These are phyloP conservation scores for Torulaspora pretoriensis DNA, from an alignment of 1,139 yeast species.

Conservation along the genomic window DNA sequence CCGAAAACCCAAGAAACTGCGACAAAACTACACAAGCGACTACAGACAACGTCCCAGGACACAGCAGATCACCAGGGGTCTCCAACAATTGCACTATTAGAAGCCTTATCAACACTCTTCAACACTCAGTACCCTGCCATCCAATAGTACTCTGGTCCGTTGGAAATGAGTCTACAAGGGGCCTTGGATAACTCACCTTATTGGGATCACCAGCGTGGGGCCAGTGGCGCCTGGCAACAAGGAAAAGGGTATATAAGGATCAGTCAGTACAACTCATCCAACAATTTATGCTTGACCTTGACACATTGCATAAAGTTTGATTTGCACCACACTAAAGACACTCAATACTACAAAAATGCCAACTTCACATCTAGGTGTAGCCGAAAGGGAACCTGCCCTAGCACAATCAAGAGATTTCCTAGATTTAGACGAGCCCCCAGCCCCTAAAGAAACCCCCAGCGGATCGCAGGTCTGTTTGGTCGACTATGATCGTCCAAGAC, in stretches of 20 bases:
- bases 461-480: constrained; percentile 13
- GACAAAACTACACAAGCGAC: constrained; percentile 4
- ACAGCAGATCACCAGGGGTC: neutral
- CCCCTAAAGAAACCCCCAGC: constrained; percentile 25
- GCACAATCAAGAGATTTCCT: constrained; percentile 26
- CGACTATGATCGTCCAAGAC: constrained; percentile 1
- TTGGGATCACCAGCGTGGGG: constrained; percentile 1
- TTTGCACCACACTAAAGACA: too few species aligned
- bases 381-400: constrained; percentile 4
- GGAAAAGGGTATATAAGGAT: constrained; percentile 1
- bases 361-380: constrained; percentile 8
- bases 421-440: constrained; percentile 31
- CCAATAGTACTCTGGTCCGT: constrained; percentile 2
- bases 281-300: neutral
- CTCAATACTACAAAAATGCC: neutral
- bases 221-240: neutral
- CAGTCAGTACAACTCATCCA: neutral
- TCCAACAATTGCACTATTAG: neutral
- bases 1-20: constrained; percentile 4
- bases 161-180: constrained; percentile 10
- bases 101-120: neutral
- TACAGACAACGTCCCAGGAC: constrained; percentile 1
- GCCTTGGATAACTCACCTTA: neutral
- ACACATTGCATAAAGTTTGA: neutral
- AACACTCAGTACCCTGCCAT: constrained; percentile 3